Evolutionary conservation across 164 flowering plant genomes (phyloP), one percentile per base, ranked within the genome.

Genomic region (Magnolia sinica): DNA sequence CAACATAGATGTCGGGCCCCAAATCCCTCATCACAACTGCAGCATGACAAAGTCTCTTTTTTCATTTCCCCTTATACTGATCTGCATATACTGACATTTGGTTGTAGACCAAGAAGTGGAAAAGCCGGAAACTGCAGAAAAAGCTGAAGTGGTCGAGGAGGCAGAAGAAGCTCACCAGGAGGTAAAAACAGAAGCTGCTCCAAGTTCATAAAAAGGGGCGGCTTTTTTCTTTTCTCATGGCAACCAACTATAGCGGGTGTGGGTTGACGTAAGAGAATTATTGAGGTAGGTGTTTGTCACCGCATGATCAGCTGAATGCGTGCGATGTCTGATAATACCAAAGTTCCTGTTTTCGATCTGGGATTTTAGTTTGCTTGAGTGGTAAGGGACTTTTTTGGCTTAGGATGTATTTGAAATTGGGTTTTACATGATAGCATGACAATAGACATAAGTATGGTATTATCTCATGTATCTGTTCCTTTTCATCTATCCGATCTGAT

Each of bases 31-130:
- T 22, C 31, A 66, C 29, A 66, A 37, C 69, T 66, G 27, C 29
- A 22, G 69, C 1, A 19, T 23, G 14, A 66, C 69, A 8, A 66
- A 49, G 73, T 8, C 1, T 71, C 14, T 3, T 19, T 45, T 22
- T 49, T 27, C 23, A 16, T 14, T 8, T 2, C 6, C 58, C 6
- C 58, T 11, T 27, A 13, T 37, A 4, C 45, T 37, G 45, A 37
- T 37, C 45, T 37, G 45, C 45, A 37, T 37, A 37, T 37, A 37
- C 45, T 37, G 45, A 7, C 45, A 4, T 37, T 37, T 37, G 45
- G 45, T 67, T 72, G 52, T 63, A 85, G 88, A 74, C 19, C 79
- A 81, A 83, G 92, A 86, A 77, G 85, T 76, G 10, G 64, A 76
- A 73, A 87, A 83, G 77, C 79, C 87, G 22, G 88, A 68, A n/a